Conservation (phyloP, 2,329 filamentous ascomycete genomes). For the Ophiostoma novo-ulmi region DNA sequence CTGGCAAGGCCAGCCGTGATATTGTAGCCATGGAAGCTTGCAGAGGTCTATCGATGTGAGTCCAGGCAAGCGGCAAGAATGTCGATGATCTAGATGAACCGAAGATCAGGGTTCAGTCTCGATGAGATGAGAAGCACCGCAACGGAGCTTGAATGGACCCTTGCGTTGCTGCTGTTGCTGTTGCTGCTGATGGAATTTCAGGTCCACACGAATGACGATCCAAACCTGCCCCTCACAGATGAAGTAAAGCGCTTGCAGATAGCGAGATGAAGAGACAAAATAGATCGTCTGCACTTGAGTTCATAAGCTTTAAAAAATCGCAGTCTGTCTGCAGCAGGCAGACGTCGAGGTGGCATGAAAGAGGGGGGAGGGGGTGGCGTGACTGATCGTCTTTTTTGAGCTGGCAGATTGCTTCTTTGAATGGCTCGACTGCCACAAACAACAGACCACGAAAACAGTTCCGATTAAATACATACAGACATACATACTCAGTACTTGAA, state of each 20-base stretch:
- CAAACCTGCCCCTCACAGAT: background rate
- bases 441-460: background rate
- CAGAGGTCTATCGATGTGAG: background rate
- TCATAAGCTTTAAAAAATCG: background rate
- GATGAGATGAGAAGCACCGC: background rate
- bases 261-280: background rate
- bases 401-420: background rate
- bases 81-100: background rate
- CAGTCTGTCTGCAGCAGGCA: background rate
- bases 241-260: background rate
- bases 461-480: background rate
- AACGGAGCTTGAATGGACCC: background rate
- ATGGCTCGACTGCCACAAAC: background rate
- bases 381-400: constrained; percentile 14
- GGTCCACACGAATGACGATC: constrained; percentile 16
- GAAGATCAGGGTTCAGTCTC: background rate
- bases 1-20: constrained; percentile 36
- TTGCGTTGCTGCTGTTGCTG: background rate
- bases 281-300: background rate
- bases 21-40: background rate
- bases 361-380: constrained; percentile 10
- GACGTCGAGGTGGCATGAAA: background rate
- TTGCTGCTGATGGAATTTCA: background rate
- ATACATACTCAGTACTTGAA: too few relatives aligned
- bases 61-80: background rate